These are phyloP conservation scores for Groenewaldozyma sp. DNA, from an alignment of 1,139 yeast species.

Conservation along the genomic window DNA sequence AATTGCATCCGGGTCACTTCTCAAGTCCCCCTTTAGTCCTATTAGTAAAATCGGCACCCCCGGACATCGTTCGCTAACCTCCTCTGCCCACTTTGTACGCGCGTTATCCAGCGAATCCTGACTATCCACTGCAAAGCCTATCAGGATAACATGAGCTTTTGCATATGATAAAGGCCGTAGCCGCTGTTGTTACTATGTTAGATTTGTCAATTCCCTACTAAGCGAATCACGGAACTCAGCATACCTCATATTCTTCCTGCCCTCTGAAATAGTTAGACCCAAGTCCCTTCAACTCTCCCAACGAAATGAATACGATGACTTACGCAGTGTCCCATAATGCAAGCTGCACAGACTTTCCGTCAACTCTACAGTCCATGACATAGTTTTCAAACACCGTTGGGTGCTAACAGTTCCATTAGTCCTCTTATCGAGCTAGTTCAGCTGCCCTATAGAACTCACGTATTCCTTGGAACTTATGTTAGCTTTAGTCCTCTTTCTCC, in stretches of 20 bases:
- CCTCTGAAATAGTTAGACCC: too few species aligned
- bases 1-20: slow-evolving; percentile 69
- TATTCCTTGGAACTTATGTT: not conserved
- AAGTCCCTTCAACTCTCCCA: too few species aligned
- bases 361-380: slow-evolving; percentile 87
- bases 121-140: slow-evolving; percentile 60
- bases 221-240: slow-evolving; percentile 6
- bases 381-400: slow-evolving; percentile 96
- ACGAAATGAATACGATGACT: slow-evolving; percentile 12
- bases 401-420: slow-evolving; percentile 35
- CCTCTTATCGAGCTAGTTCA: not conserved
- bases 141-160: slow-evolving; percentile 57
- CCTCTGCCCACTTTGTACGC: slow-evolving; percentile 58
- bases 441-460: not conserved
- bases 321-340: slow-evolving; percentile 92
- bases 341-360: slow-evolving; percentile 80
- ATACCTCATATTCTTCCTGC: slow-evolving; percentile 56
- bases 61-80: slow-evolving; percentile 70
- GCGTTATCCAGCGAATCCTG: slow-evolving; percentile 59
- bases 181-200: slow-evolving; percentile 30
- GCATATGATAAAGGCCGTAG: slow-evolving; percentile 59
- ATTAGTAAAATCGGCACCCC: slow-evolving; percentile 75
- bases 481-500: not conserved
- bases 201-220: slow-evolving; percentile 33
- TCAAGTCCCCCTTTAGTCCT: slow-evolving; percentile 85